These are phyloP conservation scores for Lathyrus sativus DNA, from an alignment of 306 rosid species.

Conservation along the genomic window DNA sequence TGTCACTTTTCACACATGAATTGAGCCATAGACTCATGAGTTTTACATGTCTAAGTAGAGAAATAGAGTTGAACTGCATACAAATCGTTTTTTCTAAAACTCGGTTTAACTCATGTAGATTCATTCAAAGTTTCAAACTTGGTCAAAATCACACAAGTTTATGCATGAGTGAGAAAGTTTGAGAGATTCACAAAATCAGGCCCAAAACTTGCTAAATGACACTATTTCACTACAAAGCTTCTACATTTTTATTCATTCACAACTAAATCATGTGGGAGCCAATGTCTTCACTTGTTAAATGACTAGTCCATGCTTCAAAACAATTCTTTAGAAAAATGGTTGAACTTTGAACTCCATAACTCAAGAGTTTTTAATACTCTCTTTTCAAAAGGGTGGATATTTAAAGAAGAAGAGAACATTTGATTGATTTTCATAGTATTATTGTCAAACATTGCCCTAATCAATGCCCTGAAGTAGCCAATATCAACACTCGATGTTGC, in stretches of 20 bases:
- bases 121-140: conserved; percentile 1
- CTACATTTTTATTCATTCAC: not conserved
- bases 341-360: not conserved
- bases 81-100: not conserved
- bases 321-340: not conserved
- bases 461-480: not conserved
- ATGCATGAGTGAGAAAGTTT: not conserved
- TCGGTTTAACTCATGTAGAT: not conserved
- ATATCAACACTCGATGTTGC: not conserved
- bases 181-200: not conserved
- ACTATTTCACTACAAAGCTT: not conserved
- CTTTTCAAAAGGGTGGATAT: not conserved
- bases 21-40: not conserved
- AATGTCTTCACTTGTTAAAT: not conserved
- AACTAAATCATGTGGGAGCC: no score
- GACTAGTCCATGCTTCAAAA: not conserved
- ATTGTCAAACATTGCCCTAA: not conserved
- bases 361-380: not conserved
- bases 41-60: not conserved
- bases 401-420: not conserved
- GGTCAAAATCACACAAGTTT: not conserved
- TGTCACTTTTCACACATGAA: not conserved
- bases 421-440: not conserved
- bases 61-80: not conserved
- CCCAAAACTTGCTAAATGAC: not conserved